Base-by-base conservation (phyloP, 345 rosid species). In the Brassica juncea region DNA sequence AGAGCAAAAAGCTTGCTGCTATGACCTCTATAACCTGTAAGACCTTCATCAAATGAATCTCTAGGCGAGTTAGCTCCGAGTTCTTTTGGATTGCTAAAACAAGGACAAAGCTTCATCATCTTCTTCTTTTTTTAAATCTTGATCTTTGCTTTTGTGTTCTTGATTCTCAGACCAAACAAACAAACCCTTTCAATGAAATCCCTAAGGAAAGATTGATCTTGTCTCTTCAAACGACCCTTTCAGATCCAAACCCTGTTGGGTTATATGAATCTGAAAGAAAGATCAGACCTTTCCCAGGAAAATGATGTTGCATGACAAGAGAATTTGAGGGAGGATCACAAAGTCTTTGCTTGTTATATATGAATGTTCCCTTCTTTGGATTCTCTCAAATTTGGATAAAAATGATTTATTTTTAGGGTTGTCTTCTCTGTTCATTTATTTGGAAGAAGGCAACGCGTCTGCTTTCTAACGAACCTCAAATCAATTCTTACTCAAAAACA, bases 71-170 rank as follows among this genome's bases (percentile, higher is more conserved):
- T 81, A n/a, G 47, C 32, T 11, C 68, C 68, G 0, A 81, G 73
- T 0, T 81, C 66, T 31, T 76, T 70, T 1, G 67, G 66, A 30
- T 63, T 63, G 64, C 42, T 30, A 70, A 81, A 76, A 81, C 83
- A 81, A 65, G 83, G 83, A 76, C 83, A 81, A 71, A 76, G 70
- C 77, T 71, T 81, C 83, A 76, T 66, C 83, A 81, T 81, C 30
- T 49, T 4, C 2, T 71, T 31, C 10, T 57, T 8, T 1, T 47
- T 15, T 3, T 54, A 2, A 2, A 39, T 9, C 2, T 65, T 21
- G 59, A 1, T 1, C 31, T 27, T 7, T 54, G 6, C 1, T 71
- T n/a, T 66, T 59, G 42, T 67, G 70, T 67, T 79, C 74, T 78
- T 78, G 77, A 57, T 66, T 67, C 8, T 77, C 60, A 71, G 55